Evolutionary conservation across 345 rosid species (phyloP).

Genomic region (Garcia nutans): DNA sequence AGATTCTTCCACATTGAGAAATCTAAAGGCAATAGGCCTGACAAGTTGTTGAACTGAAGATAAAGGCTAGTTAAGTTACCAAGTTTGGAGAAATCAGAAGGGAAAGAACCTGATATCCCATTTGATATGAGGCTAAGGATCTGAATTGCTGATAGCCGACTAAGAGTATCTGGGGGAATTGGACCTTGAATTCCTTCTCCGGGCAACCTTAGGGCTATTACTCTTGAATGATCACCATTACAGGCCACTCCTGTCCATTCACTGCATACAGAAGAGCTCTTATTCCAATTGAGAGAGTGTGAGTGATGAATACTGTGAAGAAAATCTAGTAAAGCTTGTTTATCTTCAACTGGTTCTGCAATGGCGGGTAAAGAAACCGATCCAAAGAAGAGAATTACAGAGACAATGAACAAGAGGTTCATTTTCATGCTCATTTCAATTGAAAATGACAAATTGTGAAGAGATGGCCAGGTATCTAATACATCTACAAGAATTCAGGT

Average conservation of each 20-base stretch:
- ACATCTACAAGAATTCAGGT: constrained; percentile 21
- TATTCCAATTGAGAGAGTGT: constrained; percentile 31
- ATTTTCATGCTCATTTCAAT: constrained; percentile 22
- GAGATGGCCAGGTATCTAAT: constrained; percentile 13
- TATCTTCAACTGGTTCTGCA: constrained; percentile 42
- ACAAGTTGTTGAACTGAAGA: constrained; percentile 40
- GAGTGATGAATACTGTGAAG: constrained; percentile 24
- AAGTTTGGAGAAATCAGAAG: constrained; percentile 35
- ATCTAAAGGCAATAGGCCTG: constrained; percentile 38
- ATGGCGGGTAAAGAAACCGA: constrained; percentile 28
- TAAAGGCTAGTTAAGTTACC: constrained; percentile 25
- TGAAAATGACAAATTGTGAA: neutral
- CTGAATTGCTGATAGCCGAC: constrained; percentile 32
- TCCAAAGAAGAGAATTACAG: constrained; percentile 36
- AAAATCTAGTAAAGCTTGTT: constrained; percentile 41
- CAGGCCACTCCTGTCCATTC: constrained; percentile 42
- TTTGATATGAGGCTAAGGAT: constrained; percentile 45
- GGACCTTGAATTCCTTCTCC: constrained; percentile 36
- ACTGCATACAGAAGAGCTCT: constrained; percentile 29
- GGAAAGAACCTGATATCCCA: constrained; percentile 34
- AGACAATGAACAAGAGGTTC: constrained; percentile 33
- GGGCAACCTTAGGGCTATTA: constrained; percentile 36
- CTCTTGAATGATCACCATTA: constrained; percentile 24
- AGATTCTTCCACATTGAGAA: constrained; percentile 36
- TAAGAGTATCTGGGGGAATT: constrained; percentile 38